These are phyloP conservation scores for Pseudocercospora vitis DNA, from an alignment of 2,329 filamentous ascomycete genomes.

Conservation along the genomic window DNA sequence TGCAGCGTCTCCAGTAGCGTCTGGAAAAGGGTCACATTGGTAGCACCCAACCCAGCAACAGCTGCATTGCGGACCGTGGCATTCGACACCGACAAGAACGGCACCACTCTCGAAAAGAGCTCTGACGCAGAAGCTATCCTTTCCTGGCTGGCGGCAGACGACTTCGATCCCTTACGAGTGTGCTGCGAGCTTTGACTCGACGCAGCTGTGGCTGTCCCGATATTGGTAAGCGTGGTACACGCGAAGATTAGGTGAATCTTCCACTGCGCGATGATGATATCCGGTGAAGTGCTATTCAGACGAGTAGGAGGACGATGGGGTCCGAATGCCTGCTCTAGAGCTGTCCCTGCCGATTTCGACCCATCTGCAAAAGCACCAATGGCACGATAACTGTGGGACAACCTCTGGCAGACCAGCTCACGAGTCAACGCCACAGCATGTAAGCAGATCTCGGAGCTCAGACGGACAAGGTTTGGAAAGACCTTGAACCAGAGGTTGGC, in stretches of 20 bases:
- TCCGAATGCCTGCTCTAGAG: slow-evolving; percentile 59
- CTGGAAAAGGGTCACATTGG: slow-evolving; percentile 90
- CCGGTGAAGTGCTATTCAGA: slow-evolving; percentile 67
- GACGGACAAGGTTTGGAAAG: slow-evolving; percentile 89
- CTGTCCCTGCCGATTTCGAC: slow-evolving; percentile 50
- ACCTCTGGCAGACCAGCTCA: slow-evolving; percentile 87
- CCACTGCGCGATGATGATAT: slow-evolving; percentile 94
- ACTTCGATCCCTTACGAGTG: slow-evolving; percentile 76
- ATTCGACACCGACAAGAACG: slow-evolving; percentile 77
- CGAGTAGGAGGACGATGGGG: slow-evolving; percentile 40
- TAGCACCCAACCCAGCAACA: slow-evolving; percentile 86
- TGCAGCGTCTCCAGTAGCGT: slow-evolving; percentile 88
- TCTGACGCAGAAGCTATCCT: slow-evolving; percentile 86
- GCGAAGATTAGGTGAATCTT: slow-evolving; percentile 96
- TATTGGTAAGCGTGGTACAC: slow-evolving; percentile 86
- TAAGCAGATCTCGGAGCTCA: slow-evolving; percentile 86
- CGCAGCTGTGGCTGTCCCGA: slow-evolving; percentile 56
- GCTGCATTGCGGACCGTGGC: slow-evolving; percentile 84
- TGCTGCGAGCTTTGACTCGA: slow-evolving; percentile 64
- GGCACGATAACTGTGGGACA: slow-evolving; percentile 87
- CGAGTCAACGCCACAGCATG: slow-evolving; percentile 88
- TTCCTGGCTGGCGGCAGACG: slow-evolving; percentile 60
- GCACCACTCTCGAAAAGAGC: slow-evolving; percentile 88
- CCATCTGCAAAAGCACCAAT: slow-evolving; percentile 77
- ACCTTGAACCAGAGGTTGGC: slow-evolving; percentile 96